phyloP scores from a whole-genome alignment of 345 rosid species.

The Bruguiera parviflora region DNA sequence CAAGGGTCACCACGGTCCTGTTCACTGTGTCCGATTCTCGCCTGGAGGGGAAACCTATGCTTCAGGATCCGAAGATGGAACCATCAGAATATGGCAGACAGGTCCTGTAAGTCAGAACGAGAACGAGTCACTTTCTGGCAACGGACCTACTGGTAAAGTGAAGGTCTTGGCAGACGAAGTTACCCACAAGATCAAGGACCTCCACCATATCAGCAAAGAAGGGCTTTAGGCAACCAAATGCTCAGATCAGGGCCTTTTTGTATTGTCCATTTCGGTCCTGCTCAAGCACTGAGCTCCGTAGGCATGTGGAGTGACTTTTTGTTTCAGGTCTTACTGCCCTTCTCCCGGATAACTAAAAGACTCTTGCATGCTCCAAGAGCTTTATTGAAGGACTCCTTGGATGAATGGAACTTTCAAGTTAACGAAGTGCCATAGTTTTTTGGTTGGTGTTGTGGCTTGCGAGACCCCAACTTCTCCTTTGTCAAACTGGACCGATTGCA shows the following conservation, averaged over 20 bases:
- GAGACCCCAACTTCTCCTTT: too few relatives aligned
- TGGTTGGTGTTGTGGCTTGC: too few relatives aligned
- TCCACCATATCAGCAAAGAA: constrained; percentile 24
- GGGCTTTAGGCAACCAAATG: constrained; percentile 8
- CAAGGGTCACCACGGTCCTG: constrained; percentile 99
- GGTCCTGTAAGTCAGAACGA: constrained; percentile 29
- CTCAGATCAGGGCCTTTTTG: not conserved
- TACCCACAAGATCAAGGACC: constrained; percentile 21
- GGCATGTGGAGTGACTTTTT: not conserved
- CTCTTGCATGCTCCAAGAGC: too few relatives aligned
- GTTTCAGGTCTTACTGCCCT: not conserved
- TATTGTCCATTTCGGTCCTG: not conserved
- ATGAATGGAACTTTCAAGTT: too few relatives aligned
- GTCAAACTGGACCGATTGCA: too few relatives aligned
- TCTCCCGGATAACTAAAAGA: not conserved
- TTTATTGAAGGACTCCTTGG: too few relatives aligned
- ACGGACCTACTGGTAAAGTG: constrained; percentile 21
- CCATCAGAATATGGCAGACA: constrained; percentile 61
- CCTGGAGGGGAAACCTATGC: constrained; percentile 95
- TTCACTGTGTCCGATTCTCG: constrained; percentile 86
- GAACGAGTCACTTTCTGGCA: constrained; percentile 12
- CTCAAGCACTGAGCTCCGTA: not conserved
- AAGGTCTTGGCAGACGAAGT: constrained; percentile 25
- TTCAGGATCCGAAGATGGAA: constrained; percentile 98
- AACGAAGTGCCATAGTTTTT: too few relatives aligned